A percentile compares a stretch with the other conserved stretches of the same genome.
Conservation (phyloP, 1,139 yeast genomes). For the Saccharomyces pastorianus region DNA sequence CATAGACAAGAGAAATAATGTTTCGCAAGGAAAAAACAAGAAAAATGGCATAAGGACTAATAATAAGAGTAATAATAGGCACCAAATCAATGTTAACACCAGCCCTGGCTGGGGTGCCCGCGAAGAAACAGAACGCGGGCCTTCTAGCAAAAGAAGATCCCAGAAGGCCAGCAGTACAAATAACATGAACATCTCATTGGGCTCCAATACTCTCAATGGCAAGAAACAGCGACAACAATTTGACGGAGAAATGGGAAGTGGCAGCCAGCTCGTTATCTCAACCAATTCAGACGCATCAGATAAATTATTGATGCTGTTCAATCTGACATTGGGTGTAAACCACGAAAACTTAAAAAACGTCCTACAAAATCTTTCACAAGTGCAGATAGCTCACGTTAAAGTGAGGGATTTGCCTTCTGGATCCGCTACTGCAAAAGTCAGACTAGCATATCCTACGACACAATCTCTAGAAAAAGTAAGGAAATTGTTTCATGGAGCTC, state of each 20-base stretch:
- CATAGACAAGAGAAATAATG: conserved; percentile 8
- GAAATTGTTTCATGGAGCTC: conserved; percentile 23
- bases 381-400: conserved; percentile 16
- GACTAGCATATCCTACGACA: conserved; percentile 15
- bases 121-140: not conserved
- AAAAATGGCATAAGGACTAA: not conserved
- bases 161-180: no score
- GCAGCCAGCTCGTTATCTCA: conserved; percentile 18
- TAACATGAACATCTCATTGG: no score
- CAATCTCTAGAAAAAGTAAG: conserved; percentile 19
- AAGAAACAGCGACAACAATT: not conserved
- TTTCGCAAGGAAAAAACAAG: not conserved
- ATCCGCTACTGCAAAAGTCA: conserved; percentile 26
- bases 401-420: conserved; percentile 29
- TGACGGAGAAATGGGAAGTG: not conserved
- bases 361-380: conserved; percentile 18
- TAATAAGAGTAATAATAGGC: not conserved
- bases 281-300: conserved; percentile 10
- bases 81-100: no score
- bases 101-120: not conserved
- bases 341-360: conserved; percentile 17
- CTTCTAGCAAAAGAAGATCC: no score
- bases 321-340: conserved; percentile 25
- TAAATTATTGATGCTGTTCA: conserved; percentile 19
- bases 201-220: not conserved